Conservation (phyloP, 2,329 filamentous ascomycete species). For the Bipolaris gigantea region DNA sequence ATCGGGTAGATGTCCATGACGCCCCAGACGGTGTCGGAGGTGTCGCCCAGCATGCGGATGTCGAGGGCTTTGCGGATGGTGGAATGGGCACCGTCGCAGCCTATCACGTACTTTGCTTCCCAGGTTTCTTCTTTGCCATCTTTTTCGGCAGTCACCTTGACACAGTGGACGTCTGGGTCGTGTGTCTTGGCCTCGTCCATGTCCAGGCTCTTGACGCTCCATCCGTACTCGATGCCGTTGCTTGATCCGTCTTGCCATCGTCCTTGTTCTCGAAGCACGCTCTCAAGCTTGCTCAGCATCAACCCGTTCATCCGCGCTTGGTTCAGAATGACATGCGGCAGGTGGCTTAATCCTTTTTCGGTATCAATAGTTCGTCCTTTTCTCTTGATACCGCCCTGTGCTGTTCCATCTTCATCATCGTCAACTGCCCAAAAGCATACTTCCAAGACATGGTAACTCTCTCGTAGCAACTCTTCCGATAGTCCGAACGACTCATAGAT, state of each 20-base stretch:
- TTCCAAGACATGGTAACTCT: slow-evolving; percentile 68
- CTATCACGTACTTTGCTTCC: slow-evolving; percentile 47
- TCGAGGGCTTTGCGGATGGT: slow-evolving; percentile 55
- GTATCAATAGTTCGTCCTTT: slow-evolving; percentile 56
- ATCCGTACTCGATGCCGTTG: slow-evolving; percentile 59
- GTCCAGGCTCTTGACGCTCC: slow-evolving; percentile 54
- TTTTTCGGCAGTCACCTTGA: slow-evolving; percentile 39
- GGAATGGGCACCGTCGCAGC: slow-evolving; percentile 58
- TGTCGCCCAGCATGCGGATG: slow-evolving; percentile 62
- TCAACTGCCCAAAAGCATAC: slow-evolving; percentile 54
- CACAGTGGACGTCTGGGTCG: slow-evolving; percentile 37
- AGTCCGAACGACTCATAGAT: slow-evolving; percentile 74
- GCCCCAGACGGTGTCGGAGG: slow-evolving; percentile 60
- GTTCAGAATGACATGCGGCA: slow-evolving; percentile 69
- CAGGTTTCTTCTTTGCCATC: slow-evolving; percentile 35
- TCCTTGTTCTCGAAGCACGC: slow-evolving; percentile 29
- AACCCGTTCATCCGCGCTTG: slow-evolving; percentile 70
- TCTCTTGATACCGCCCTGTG: slow-evolving; percentile 46
- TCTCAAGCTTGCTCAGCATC: slow-evolving; percentile 57
- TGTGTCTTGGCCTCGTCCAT: slow-evolving; percentile 50
- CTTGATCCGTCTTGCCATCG: slow-evolving; percentile 28
- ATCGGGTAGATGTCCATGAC: slow-evolving; percentile 57
- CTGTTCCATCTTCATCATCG: slow-evolving; percentile 24
- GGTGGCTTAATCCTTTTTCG: slow-evolving; percentile 62
- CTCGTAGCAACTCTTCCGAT: slow-evolving; percentile 63